Percentiles rank a stretch among this genome's conserved stretches.
phyloP scores from a whole-genome alignment of 371 early-diverging fungal species.

The Mucor irregularis region DNA sequence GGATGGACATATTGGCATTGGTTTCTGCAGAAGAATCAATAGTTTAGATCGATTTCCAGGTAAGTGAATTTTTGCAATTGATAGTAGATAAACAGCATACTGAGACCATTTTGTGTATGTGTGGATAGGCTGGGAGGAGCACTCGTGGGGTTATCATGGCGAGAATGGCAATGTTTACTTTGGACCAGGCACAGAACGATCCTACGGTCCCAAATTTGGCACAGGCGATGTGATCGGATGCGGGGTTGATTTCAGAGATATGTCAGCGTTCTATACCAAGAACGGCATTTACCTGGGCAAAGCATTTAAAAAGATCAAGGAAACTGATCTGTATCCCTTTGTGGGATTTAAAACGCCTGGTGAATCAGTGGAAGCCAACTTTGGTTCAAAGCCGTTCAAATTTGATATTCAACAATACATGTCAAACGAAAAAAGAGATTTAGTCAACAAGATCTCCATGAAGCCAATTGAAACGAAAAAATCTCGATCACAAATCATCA shows the following conservation, averaged over 20 bases:
- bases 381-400: conserved; percentile 83
- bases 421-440: conserved; percentile 7
- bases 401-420: conserved; percentile 84
- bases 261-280: conserved; percentile 85
- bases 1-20: conserved; percentile 92
- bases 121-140: conserved; percentile 59
- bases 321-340: conserved; percentile 69
- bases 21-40: conserved; percentile 68
- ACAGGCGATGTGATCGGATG: conserved; percentile 95
- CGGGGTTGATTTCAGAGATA: conserved; percentile 80
- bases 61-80: conserved; percentile 6
- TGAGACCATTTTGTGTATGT: not conserved
- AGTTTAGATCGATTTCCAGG: conserved; percentile 70
- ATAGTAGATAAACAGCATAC: no score
- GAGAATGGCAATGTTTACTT: conserved; percentile 89
- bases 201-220: conserved; percentile 87
- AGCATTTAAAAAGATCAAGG: conserved; percentile 44
- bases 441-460: not conserved
- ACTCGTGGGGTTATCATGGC: conserved; percentile 90
- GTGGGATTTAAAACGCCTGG: conserved; percentile 90
- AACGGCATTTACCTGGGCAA: conserved; percentile 85
- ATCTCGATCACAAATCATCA: not conserved
- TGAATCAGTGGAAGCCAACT: conserved; percentile 89
- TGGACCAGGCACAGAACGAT: conserved; percentile 76
- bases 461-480: not conserved